Evolutionary conservation across 306 rosid genomes (phyloP).

Genomic region (Acacia confusa): DNA sequence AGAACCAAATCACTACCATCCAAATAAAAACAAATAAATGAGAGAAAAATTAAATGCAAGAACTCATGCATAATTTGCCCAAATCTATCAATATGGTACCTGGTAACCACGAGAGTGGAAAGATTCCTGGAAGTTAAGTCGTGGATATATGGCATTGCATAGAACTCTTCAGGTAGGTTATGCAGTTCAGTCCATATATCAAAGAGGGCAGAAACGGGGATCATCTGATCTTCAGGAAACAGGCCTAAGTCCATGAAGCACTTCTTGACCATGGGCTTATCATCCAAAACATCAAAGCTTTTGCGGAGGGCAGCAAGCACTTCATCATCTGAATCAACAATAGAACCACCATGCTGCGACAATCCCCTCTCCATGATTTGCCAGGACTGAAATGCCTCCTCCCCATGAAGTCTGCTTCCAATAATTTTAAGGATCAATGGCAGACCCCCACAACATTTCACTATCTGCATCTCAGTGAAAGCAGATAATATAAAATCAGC

Average conservation of each 20-base stretch:
- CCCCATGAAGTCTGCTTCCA: not conserved
- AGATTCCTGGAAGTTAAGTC: not conserved
- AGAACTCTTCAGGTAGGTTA: not conserved
- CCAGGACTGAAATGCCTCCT: not conserved
- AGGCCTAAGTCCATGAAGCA: not conserved
- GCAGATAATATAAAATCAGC: not conserved
- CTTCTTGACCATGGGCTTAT: not conserved
- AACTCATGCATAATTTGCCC: not conserved
- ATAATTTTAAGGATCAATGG: not conserved
- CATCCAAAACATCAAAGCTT: not conserved
- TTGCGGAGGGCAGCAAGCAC: not conserved
- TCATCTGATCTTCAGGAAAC: not conserved
- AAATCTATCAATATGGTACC: constrained; percentile 22
- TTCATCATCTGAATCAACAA: not conserved
- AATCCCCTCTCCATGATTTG: not conserved
- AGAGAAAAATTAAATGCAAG: not conserved
- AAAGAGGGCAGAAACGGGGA: not conserved
- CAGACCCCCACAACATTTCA: not conserved
- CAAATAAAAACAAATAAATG: not conserved
- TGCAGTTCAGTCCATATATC: not conserved
- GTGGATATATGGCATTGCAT: not conserved
- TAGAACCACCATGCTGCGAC: not conserved
- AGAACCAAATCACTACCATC: not conserved
- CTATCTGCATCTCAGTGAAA: not conserved
- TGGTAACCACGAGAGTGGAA: constrained; percentile 32